Evolutionary conservation across 1,284 basidiomycete species (phyloP), one percentile per base, ranked within the genome.

Genomic region (Sporisorium iseilematis-ciliati): DNA sequence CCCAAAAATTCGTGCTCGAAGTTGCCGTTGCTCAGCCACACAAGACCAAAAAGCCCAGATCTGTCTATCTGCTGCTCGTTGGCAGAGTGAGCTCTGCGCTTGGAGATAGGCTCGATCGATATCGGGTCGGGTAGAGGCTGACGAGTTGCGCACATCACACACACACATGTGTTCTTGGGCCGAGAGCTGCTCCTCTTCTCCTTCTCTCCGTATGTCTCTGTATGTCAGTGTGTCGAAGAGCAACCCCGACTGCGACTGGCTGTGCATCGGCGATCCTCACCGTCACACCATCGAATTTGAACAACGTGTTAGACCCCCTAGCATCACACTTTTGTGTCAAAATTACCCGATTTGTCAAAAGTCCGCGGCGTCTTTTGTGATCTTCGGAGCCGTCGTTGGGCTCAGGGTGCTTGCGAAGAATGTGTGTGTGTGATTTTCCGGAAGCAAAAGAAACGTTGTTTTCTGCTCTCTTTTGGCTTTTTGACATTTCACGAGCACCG

Each of bases 401-500:
- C 35, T 38, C 12, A 69, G 60, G 66, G 66, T 69, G 66, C 53
- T 69, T 53, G 40, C 50, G 61, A 69, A 69, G 66, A 69, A 55
- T 57, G 46, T 21, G 35, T 4, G 55, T 51, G 26, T 51, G 46
- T 48, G 54, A 55, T 61, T 57, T 41, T 23, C 54, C 46, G 45
- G 16, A n/a, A 21, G 26, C 11, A 23, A n/a, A 25, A 51, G 46
- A 49, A 40, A 40, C 46, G 18, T 38, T 45, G 14, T 35, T 43
- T 63, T 57, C 46, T 42, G 26, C 31, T 45, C 49, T 29, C 23
- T 18, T 55, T 55, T n/a, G n/a, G n/a, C 40, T 42, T 21, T 35
- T 18, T 18, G 12, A 31, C 46, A 57, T 49, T 49, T 57, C 45
- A 49, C 55, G 40, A 35, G 33, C 38, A 41, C 23, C 5, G 25